Evolutionary conservation across 1,284 basidiomycete species (phyloP), one percentile per base, ranked within the genome.

Genomic region (Ceratobasidium theobromae): DNA sequence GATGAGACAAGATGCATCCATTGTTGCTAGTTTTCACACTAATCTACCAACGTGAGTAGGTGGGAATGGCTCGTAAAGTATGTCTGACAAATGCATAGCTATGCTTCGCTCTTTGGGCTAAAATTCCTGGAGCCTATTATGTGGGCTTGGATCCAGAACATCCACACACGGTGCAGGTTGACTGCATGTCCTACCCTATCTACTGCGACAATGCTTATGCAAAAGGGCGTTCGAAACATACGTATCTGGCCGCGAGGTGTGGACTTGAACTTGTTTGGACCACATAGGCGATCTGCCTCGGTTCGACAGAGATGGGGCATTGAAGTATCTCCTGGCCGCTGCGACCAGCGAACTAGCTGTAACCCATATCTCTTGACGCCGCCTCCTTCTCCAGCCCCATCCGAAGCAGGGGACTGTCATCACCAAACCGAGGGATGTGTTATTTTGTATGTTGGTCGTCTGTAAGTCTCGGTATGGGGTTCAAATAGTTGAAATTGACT

Each of bases 11-110:
- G 75, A 75, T 16, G 74, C 73, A 1, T 79, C 81, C 1, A 77
- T 81, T 41, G 79, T 84, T 4, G 78, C 79, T 1, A 79, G 78
- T 51, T 83, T 84, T 72, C 82, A 84, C 72, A 83, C 82, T 5
- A 82, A 83, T 69, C 76, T 83, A 21, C 80, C 77, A 0, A 79
- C 78, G 2, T 66, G 23, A 51, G 53, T 30, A 16, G 25, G 43
- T 25, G 27, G 14, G n/a, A 21, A 23, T 30, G 9, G 21, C 16
- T 40, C 16, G 21, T 12, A 18, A 65, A 12, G 18, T 48, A 66
- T 62, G 53, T 23, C 45, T 53, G 27, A 65, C 54, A 6, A 75
- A 72, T n/a, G 0, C 33, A 18, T 27, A 41, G 55, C 16, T 46
- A 38, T 52, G 46, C 52, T 6, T 33, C 35, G 6, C 48, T 49